phyloP scores from a whole-genome alignment of 345 rosid genomes.

The Populus davidiana region DNA sequence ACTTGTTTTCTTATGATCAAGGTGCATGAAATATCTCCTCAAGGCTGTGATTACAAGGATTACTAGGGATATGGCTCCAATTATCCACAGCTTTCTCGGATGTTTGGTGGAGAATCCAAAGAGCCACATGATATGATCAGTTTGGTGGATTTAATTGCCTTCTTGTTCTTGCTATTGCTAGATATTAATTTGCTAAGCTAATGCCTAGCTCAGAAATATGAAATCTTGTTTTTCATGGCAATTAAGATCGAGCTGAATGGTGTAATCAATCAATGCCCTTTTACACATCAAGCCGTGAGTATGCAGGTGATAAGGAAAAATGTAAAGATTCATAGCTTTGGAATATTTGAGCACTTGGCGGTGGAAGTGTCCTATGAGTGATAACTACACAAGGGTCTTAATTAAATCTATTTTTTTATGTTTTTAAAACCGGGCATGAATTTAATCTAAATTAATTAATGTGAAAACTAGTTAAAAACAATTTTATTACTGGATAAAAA shows the following conservation, averaged over 20 bases:
- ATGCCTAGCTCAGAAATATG: background rate
- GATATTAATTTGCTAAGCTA: background rate
- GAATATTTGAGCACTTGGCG: conserved; percentile 14
- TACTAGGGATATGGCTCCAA: conserved; percentile 41
- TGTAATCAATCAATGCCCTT: too few species aligned
- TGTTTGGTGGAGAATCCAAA: conserved; percentile 41
- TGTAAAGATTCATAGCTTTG: conserved; percentile 35
- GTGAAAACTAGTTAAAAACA: too few species aligned
- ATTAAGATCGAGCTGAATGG: too few species aligned
- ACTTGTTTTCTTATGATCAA: conserved; percentile 8
- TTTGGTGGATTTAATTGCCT: background rate
- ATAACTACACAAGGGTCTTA: background rate
- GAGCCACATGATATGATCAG: conserved; percentile 27
- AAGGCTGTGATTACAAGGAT: conserved; percentile 19
- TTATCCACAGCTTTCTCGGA: conserved; percentile 22
- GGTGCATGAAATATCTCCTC: conserved; percentile 19
- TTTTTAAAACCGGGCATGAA: too few species aligned
- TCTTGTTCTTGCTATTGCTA: background rate
- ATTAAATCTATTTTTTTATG: too few species aligned
- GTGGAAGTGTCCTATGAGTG: background rate
- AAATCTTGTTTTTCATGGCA: too few species aligned
- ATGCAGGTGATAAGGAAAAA: background rate
- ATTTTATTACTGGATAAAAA: too few species aligned
- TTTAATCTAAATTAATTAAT: too few species aligned
- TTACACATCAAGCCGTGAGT: background rate